Evolutionary conservation across 192 early-diverging fungal genomes (phyloP).

Genomic region (Coemansia javaensis): DNA sequence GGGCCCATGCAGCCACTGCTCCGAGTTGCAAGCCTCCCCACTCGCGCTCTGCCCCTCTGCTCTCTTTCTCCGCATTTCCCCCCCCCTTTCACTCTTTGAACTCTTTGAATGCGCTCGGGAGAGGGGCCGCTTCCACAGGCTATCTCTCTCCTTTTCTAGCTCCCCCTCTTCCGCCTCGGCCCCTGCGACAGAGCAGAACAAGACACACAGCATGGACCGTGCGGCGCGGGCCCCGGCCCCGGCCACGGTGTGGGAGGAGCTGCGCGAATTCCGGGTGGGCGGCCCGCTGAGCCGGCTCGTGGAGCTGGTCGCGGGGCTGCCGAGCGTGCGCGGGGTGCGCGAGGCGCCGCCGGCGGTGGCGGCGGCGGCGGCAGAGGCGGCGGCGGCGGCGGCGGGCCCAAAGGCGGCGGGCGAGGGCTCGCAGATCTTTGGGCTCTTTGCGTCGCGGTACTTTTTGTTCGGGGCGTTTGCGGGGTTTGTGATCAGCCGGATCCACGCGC

Average conservation of each 20-base stretch:
- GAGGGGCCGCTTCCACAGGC: too few relatives aligned
- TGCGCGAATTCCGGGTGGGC: constrained; percentile 28
- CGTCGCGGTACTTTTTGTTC: constrained; percentile 43
- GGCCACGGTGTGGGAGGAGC: constrained; percentile 51
- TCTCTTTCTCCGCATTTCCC: too few relatives aligned
- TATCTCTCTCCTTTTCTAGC: neutral
- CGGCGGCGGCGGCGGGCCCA: constrained; percentile 3
- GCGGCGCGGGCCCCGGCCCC: constrained; percentile 15
- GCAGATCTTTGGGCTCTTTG: constrained; percentile 44
- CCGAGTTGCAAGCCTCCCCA: too few relatives aligned
- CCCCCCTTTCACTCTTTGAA: neutral
- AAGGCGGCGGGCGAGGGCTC: constrained; percentile 9
- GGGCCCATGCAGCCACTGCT: too few relatives aligned
- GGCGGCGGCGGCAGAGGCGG: neutral
- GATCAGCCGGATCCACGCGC: constrained; percentile 44
- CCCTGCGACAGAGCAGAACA: neutral
- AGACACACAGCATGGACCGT: neutral
- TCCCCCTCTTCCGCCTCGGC: neutral
- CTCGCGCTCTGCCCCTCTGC: too few relatives aligned
- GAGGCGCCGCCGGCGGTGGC: neutral
- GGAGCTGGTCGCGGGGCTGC: constrained; percentile 12
- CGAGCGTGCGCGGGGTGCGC: neutral
- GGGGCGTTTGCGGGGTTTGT: constrained; percentile 27
- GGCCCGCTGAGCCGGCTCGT: constrained; percentile 13
- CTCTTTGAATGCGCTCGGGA: too few relatives aligned